Conservation (phyloP, 139 green algal species). For the Chlorokybus atmophyticus region DNA sequence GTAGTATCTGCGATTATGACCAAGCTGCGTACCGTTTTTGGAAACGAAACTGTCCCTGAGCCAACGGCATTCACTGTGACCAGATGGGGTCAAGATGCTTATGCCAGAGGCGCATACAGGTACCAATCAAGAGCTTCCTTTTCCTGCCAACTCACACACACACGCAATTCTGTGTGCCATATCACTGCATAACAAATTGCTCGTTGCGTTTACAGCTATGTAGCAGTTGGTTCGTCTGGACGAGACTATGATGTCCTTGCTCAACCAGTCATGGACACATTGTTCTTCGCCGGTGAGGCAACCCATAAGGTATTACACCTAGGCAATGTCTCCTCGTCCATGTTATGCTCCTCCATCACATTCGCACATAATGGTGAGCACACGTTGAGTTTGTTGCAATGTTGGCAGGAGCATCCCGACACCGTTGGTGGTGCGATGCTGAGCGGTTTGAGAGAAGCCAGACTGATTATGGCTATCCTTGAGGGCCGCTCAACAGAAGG, state of each 20-base stretch:
- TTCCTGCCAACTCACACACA: too few species aligned
- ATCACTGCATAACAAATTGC: too few species aligned
- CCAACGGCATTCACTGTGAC: too few species aligned
- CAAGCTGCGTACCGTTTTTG: too few species aligned
- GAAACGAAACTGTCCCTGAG: too few species aligned
- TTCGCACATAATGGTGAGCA: too few species aligned
- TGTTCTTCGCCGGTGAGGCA: constrained; percentile 79
- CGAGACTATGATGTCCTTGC: constrained; percentile 62
- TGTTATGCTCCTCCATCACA: background rate
- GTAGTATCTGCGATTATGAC: too few species aligned
- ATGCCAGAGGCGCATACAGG: constrained; percentile 51
- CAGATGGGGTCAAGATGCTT: constrained; percentile 40
- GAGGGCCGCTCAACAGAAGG: too few species aligned
- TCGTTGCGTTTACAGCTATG: constrained; percentile 59
- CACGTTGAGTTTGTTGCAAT: too few species aligned
- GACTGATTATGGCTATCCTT: constrained; percentile 23
- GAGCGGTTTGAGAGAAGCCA: constrained; percentile 54
- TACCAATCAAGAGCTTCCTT: constrained; percentile 53
- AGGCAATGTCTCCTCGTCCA: background rate
- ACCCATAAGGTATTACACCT: constrained; percentile 38
- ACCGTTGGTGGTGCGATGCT: constrained; percentile 77
- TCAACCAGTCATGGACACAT: constrained; percentile 27
- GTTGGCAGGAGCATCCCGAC: constrained; percentile 64
- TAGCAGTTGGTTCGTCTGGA: constrained; percentile 45
- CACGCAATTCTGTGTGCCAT: too few species aligned